Evolutionary conservation across 2,329 filamentous ascomycete genomes (phyloP).

Genomic region (Fusarium hostae): DNA sequence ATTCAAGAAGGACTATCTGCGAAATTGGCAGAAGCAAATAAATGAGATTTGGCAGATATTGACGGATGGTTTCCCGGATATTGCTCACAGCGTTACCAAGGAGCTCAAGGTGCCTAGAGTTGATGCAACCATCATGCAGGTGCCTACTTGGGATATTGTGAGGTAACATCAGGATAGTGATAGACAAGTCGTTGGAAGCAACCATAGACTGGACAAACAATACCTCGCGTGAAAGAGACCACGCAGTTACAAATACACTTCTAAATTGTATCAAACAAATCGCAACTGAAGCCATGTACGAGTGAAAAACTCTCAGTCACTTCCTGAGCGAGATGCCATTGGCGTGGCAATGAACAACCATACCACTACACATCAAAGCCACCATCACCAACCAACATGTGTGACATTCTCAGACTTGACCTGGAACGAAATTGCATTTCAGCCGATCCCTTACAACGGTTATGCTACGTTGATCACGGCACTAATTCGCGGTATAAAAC

Average conservation of each 20-base stretch:
- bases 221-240: not conserved
- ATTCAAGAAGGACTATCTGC: not conserved
- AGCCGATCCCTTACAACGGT: not conserved
- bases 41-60: not conserved
- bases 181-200: not conserved
- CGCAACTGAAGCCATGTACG: not conserved
- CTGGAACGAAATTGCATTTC: not conserved
- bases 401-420: not conserved
- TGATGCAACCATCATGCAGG: not conserved
- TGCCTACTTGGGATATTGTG: not conserved
- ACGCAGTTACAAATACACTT: too few species aligned
- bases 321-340: too few species aligned
- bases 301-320: fast-evolving
- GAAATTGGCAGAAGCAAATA: not conserved
- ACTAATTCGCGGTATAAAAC: not conserved
- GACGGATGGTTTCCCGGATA: not conserved
- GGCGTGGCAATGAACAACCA: not conserved
- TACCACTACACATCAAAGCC: not conserved
- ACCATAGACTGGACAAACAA: not conserved
- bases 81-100: not conserved
- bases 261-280: not conserved
- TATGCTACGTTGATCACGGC: not conserved
- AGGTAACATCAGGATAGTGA: not conserved
- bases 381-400: not conserved
- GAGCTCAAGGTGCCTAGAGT: not conserved